A percentile compares a stretch with the other conserved stretches of the same genome.
These are phyloP conservation scores for Teratosphaeria pseudoeucalypti DNA, from an alignment of 2,329 filamentous ascomycete species.

Conservation along the genomic window DNA sequence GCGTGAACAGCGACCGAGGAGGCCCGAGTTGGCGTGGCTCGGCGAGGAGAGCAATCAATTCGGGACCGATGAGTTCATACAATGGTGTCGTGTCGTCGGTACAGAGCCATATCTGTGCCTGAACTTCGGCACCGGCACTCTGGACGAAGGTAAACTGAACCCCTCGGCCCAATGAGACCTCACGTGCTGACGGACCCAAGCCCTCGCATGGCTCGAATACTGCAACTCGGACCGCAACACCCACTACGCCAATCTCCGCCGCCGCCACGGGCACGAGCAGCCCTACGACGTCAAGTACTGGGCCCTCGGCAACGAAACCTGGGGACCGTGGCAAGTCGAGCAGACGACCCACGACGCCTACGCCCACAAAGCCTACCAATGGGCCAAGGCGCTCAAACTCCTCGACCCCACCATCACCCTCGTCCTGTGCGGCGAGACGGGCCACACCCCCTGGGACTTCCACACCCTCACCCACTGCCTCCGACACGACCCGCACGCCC, in stretches of 20 bases:
- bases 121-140: slow-evolving; percentile 62
- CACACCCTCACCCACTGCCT: slow-evolving; percentile 62
- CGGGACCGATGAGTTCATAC: slow-evolving; percentile 78
- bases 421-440: slow-evolving; percentile 66
- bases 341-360: slow-evolving; percentile 62
- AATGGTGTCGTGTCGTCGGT: slow-evolving; percentile 62
- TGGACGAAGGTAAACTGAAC: slow-evolving; percentile 40
- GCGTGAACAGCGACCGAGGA: slow-evolving; percentile 51
- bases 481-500: slow-evolving; percentile 38
- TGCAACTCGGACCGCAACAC: slow-evolving; percentile 71
- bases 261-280: slow-evolving; percentile 62
- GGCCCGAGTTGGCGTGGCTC: slow-evolving; percentile 70
- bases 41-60: slow-evolving; percentile 69
- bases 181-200: slow-evolving; percentile 22
- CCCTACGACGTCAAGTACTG: slow-evolving; percentile 80
- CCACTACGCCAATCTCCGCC: slow-evolving; percentile 70
- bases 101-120: slow-evolving; percentile 71
- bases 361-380: slow-evolving; percentile 57
- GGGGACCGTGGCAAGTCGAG: slow-evolving; percentile 57
- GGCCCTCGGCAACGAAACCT: slow-evolving; percentile 69
- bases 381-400: slow-evolving; percentile 63
- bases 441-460: slow-evolving; percentile 60
- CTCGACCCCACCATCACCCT: slow-evolving; percentile 58
- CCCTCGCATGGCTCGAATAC: slow-evolving; percentile 73
- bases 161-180: neutral